Conservation (phyloP, 1,139 yeast species). For the Candida sp. region DNA sequence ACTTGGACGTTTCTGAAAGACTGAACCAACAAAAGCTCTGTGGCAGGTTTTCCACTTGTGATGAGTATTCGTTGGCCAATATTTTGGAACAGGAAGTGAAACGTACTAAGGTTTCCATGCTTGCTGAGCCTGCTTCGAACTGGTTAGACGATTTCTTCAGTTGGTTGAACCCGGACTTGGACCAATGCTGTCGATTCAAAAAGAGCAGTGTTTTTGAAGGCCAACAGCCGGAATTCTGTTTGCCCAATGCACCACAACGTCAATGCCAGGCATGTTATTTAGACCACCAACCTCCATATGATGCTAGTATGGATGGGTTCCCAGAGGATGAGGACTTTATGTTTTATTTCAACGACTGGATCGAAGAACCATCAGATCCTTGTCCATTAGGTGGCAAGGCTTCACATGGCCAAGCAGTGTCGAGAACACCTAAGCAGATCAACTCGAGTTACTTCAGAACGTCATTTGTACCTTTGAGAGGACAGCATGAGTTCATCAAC, state of each 20-base stretch:
- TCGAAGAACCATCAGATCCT: slow-evolving; percentile 81
- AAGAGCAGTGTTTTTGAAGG: slow-evolving; percentile 28
- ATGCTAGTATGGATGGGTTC: slow-evolving; percentile 78
- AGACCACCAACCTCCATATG: slow-evolving; percentile 63
- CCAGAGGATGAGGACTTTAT: slow-evolving; percentile 75
- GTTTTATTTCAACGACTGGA: slow-evolving; percentile 81
- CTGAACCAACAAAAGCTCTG: slow-evolving; percentile 75
- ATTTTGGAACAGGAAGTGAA: slow-evolving; percentile 87
- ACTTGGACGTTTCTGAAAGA: slow-evolving; percentile 63
- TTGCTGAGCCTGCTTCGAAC: slow-evolving; percentile 83
- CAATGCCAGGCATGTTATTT: slow-evolving; percentile 75
- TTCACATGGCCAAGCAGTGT: slow-evolving; percentile 73
- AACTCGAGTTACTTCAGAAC: slow-evolving; percentile 74
- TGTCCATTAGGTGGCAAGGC: slow-evolving; percentile 98
- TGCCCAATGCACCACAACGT: slow-evolving; percentile 71
- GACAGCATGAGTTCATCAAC: slow-evolving; percentile 82
- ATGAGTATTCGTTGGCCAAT: slow-evolving; percentile 78
- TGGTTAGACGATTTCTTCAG: slow-evolving; percentile 93
- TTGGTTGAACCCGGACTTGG: slow-evolving; percentile 87
- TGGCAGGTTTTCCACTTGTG: slow-evolving; percentile 87
- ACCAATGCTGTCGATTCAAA: slow-evolving; percentile 80
- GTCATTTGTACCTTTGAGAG: slow-evolving; percentile 78
- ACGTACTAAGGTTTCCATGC: slow-evolving; percentile 63
- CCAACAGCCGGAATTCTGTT: slow-evolving; percentile 53
- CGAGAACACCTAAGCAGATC: slow-evolving; percentile 40